Base-by-base conservation (phyloP, 1,284 basidiomycete genomes). In the Vanrija sp. region DNA sequence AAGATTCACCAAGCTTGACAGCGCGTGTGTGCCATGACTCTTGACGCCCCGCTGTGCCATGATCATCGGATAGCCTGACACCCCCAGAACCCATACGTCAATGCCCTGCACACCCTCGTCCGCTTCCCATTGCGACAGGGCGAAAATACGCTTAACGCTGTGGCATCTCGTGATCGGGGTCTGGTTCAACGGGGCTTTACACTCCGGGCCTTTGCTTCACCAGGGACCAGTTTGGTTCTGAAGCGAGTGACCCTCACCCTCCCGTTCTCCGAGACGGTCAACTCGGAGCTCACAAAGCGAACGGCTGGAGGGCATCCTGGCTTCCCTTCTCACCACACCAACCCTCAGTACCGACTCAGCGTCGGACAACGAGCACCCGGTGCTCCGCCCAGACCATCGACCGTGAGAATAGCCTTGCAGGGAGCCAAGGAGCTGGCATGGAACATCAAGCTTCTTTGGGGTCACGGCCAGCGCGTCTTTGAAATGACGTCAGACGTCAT, bases 261-360 rank as follows among this genome's bases (percentile, higher is more conserved):
- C 19, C 67, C 72, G 0, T 75, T 70, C 57, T 59, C 56, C 3
- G 60, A 70, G 15, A 60, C 57, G n/a, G 57, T 65, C 23, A 59
- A 82, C 0, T 86, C 85, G 3, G 67, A 77, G 0, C 82, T 95
- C 65, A 86, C 85, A 0, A 81, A 77, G 43, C 86, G 85, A 59
- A 88, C 84, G 10, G 83, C 89, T 0, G 94, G 94, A 0, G 94
- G 94, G 0, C 93, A 93, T 66, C 83, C 85, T 46, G 83, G 83
- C 0, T 81, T 85, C 63, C 83, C 89, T 0, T 86, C 87, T 0
- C 96, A 90, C 75, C 87, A 94, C 83, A 76, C 83, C 55, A 98
- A 98, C 68, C 94, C 94, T 0, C 92, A 97, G 69, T 97, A 89
- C 72, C 80, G 81, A 47, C 76, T 97, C 5, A 79, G 73, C 3